Base-by-base conservation (phyloP, 495 filamentous ascomycete genomes). In the Daldinia caldariorum region DNA sequence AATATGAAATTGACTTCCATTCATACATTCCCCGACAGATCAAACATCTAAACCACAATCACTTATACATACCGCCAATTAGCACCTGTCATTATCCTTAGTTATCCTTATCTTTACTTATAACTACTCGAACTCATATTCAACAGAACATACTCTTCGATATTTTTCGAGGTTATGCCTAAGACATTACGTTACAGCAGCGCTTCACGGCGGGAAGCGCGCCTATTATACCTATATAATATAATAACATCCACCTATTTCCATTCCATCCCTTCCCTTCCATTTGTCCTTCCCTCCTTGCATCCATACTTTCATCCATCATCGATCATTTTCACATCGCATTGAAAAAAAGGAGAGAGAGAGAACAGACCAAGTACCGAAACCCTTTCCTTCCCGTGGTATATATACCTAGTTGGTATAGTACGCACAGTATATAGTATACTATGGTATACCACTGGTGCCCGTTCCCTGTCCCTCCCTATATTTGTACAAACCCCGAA, bases 181-280 rank as follows among this genome's bases (percentile, higher is more conserved):
- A 35, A 5, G 43, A 26, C 26, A 26, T n/a, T n/a, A n/a, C 20
- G 9, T 47, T 22, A 47, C 43, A 47, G 43, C 43, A 47, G 38
- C 38, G 4, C 12, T 1, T 4, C 4, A 2, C 16, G 43, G 10
- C 6, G 39, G 39, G 0, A 16, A 14, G 16, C 9, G 8, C 20
- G 43, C 43, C 43, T 47, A 47, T 47, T 47, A 47, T 47, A 47
- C 22, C 22, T 47, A 47, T 47, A 47, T 47, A 47, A 47, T 45
- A 45, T n/a, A 26, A 39, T n/a, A n/a, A 43, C 18, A 45, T 20
- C 43, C 43, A 9, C 43, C 18, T 47, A 22, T 47, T 47, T 5
- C 43, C 43, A 47, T 47, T 13, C 38, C 13, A 38, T 38, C 37
- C 37, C 39, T 6, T 41, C 4, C 39, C 39, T 16, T 18, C 16